Conservation (phyloP, 73 alveolate species). For the Paramecium pentaurelia region DNA sequence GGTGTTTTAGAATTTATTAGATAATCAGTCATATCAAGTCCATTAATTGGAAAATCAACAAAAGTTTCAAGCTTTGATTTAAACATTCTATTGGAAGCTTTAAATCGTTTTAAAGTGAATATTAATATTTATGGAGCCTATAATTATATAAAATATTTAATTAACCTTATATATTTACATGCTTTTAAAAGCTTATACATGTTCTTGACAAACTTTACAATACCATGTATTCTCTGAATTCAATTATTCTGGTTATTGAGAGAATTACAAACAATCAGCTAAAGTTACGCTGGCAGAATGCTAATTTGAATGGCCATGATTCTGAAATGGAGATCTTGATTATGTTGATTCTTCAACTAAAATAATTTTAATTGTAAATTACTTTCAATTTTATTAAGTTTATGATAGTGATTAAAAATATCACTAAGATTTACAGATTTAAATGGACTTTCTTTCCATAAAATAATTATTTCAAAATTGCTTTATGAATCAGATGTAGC, state of each 20-base stretch:
- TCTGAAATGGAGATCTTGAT: background rate
- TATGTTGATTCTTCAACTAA: background rate
- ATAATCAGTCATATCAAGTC: constrained; percentile 64
- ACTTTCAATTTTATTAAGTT: background rate
- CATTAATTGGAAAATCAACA: constrained; percentile 72
- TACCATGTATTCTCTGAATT: constrained; percentile 88
- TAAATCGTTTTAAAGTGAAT: constrained; percentile 82
- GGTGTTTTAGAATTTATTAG: constrained; percentile 50
- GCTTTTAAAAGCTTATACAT: constrained; percentile 77
- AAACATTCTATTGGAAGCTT: constrained; percentile 64
- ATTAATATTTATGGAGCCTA: constrained; percentile 82
- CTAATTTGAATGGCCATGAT: background rate
- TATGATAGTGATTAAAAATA: background rate
- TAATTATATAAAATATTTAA: constrained; percentile 50
- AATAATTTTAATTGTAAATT: background rate
- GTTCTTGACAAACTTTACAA: constrained; percentile 85
- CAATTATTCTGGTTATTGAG: constrained; percentile 71
- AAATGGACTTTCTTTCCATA: background rate
- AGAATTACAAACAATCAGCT: constrained; percentile 33
- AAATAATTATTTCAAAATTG: background rate
- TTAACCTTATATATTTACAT: constrained; percentile 26
- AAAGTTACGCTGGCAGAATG: background rate
- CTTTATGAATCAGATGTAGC: background rate
- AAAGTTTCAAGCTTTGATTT: constrained; percentile 68
- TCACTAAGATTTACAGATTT: background rate